Base-by-base conservation (phyloP, 108 stramenopile species). In the Stephanodiscus triporus region DNA sequence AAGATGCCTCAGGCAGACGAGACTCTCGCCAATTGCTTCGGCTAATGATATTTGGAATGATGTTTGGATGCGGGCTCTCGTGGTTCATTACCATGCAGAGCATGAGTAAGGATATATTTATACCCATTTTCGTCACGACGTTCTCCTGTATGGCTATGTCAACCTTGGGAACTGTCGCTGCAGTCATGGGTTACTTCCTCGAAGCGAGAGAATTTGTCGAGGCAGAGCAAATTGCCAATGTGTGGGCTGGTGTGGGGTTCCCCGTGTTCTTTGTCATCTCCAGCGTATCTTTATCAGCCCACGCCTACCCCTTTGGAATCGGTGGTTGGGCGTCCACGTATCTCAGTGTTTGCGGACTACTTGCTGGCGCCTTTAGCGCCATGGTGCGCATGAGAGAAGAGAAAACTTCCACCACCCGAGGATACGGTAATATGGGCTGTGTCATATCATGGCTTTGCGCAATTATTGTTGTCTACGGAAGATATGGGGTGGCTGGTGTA, bases 31-130 rank as follows among this genome's bases (percentile, higher is more conserved):
- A 89, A 36, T 62, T 93, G 5, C 79, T 93, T 45, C 89, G 92
- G 8, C 34, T 89, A 51, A 93, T 91, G 88, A 84, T 88, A 24
- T 93, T 93, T 73, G 87, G 89, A 27, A 47, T 89, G 9, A 76
- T 91, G 77, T 91, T 93, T 64, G 92, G 89, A 14, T 90, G 87
- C 59, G 92, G 92, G 16, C 73, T 93, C 48, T 68, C 92, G 9
- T 93, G 89, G 88, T 93, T 93, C 64, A 81, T 93, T 19, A 82
- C 85, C 13, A 68, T 91, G 63, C 84, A 91, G 50, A 83, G 86
- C 32, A 93, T 93, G 92, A 78, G 77, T 49, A 86, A 91, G 47
- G 87, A 81, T 47, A 64, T 80, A 34, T 78, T 87, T 73, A 82
- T 89, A 19, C 68, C 78, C 11, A 75, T 93, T 27, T 74, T 89